These are phyloP conservation scores for Wolfiporia cocos DNA, from an alignment of 1,284 basidiomycete genomes.

Conservation along the genomic window DNA sequence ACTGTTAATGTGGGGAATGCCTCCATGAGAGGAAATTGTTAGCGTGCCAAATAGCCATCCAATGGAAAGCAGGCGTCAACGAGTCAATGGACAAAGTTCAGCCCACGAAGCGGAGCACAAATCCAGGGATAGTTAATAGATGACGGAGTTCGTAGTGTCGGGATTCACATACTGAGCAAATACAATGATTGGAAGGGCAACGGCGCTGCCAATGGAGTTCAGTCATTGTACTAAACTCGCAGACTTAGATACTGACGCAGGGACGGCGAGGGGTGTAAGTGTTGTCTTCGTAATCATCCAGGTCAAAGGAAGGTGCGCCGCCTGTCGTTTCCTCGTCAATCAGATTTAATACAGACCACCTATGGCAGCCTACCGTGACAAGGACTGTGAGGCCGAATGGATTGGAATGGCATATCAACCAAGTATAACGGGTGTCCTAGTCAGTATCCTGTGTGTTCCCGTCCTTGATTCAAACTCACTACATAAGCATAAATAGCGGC, in stretches of 20 bases:
- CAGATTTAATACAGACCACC: not conserved
- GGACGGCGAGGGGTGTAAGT: conserved; percentile 37
- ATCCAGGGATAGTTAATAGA: no score
- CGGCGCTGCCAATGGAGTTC: no score
- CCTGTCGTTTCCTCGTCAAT: conserved; percentile 17
- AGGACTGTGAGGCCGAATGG: conserved; percentile 38
- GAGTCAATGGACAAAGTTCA: no score
- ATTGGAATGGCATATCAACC: conserved; percentile 34
- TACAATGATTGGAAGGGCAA: conserved; percentile 41
- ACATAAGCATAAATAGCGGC: conserved; percentile 41
- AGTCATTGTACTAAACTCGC: no score
- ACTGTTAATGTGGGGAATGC: no score
- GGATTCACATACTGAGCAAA: conserved; percentile 33
- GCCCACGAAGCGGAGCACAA: no score
- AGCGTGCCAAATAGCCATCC: no score
- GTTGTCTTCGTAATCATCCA: conserved; percentile 38
- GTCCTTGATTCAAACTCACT: no score
- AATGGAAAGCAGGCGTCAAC: no score
- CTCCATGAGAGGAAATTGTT: no score
- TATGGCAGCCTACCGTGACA: conserved; percentile 31
- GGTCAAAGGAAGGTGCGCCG: conserved; percentile 40
- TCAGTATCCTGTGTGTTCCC: no score
- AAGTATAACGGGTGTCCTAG: no score
- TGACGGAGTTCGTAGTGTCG: conserved; percentile 21
- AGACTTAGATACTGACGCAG: conserved; percentile 35